These are phyloP conservation scores for Globisporangium echinulatum DNA, from an alignment of 352 stramenopile genomes.

Conservation along the genomic window DNA sequence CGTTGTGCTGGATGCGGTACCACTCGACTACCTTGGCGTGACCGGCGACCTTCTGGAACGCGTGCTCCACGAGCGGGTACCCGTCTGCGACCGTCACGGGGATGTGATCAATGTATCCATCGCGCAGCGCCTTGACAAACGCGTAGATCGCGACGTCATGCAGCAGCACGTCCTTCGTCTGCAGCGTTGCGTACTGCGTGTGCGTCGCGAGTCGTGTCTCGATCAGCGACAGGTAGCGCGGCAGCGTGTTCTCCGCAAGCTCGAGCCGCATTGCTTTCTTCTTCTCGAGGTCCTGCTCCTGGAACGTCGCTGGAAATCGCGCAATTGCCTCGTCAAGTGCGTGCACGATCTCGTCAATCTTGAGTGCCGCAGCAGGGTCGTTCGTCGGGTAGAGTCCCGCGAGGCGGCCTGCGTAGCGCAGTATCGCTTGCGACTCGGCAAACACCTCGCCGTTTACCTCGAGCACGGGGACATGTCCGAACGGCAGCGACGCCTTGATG, in stretches of 20 bases:
- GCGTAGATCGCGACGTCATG: slow-evolving; percentile 30
- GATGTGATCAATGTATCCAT: no score
- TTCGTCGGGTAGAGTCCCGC: slow-evolving; percentile 36
- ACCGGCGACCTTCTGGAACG: no score
- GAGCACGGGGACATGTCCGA: slow-evolving; percentile 40
- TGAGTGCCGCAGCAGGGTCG: slow-evolving; percentile 25
- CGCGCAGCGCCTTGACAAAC: slow-evolving; percentile 19
- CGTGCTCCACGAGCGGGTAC: no score
- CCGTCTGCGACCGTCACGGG: no score
- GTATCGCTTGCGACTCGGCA: slow-evolving; percentile 39
- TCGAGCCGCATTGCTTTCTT: slow-evolving; percentile 19
- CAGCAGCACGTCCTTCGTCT: slow-evolving; percentile 40
- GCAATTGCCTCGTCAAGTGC: slow-evolving; percentile 27
- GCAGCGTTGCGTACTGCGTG: slow-evolving; percentile 5
- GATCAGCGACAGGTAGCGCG: slow-evolving; percentile 6
- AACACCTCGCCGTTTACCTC: slow-evolving; percentile 35
- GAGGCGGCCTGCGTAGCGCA: slow-evolving; percentile 57
- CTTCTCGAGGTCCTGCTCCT: slow-evolving; percentile 26
- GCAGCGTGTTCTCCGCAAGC: slow-evolving; percentile 10
- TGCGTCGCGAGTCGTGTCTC: slow-evolving; percentile 9
- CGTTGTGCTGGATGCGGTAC: no score
- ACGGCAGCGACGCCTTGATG: slow-evolving; percentile 34
- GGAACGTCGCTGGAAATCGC: slow-evolving; percentile 19
- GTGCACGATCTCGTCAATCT: slow-evolving; percentile 53
- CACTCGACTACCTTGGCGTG: no score